Percentiles rank a stretch among this genome's conserved stretches.
These are phyloP conservation scores for Xylaria sp. DNA, from an alignment of 2,329 filamentous ascomycete genomes.

Conservation along the genomic window DNA sequence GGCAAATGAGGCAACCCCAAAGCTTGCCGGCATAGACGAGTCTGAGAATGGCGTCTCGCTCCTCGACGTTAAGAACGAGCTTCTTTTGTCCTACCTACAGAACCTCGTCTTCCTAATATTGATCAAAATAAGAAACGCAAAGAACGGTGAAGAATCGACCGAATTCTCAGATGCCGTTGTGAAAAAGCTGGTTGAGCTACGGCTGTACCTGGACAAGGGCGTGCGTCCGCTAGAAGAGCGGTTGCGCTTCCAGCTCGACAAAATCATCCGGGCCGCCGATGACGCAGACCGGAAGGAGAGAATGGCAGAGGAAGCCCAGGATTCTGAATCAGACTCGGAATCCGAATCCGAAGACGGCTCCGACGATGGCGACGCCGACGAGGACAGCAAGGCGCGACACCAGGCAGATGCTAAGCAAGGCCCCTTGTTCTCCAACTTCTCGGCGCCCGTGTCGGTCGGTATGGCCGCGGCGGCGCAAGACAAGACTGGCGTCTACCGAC, in stretches of 20 bases:
- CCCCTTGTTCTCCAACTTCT: conserved; percentile 46
- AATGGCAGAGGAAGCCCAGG: conserved; percentile 46
- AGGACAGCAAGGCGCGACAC: conserved; percentile 38
- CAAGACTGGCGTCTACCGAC: conserved; percentile 81
- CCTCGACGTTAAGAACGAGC: conserved; percentile 94
- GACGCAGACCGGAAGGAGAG: conserved; percentile 66
- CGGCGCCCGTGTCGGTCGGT: conserved; percentile 48
- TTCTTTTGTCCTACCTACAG: conserved; percentile 95
- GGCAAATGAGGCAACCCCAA: conserved; percentile 73
- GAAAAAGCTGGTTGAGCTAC: conserved; percentile 87
- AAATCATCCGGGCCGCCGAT: conserved; percentile 88
- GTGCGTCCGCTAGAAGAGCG: conserved; percentile 89
- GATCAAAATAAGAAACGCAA: conserved; percentile 75
- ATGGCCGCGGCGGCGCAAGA: conserved; percentile 52
- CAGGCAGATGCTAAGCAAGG: conserved; percentile 42
- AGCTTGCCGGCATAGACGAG: conserved; percentile 71
- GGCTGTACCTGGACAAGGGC: conserved; percentile 93
- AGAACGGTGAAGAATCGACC: conserved; percentile 45
- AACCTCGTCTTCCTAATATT: conserved; percentile 90
- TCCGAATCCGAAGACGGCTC: conserved; percentile 50
- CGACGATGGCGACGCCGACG: conserved; percentile 51
- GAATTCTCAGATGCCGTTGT: conserved; percentile 74
- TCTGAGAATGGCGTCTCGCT: conserved; percentile 90
- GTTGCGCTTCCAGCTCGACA: conserved; percentile 94
- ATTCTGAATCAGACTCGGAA: conserved; percentile 52